Evolutionary conservation across 495 filamentous ascomycete genomes (phyloP).

Genomic region (Aspergillus incahuasiensis): DNA sequence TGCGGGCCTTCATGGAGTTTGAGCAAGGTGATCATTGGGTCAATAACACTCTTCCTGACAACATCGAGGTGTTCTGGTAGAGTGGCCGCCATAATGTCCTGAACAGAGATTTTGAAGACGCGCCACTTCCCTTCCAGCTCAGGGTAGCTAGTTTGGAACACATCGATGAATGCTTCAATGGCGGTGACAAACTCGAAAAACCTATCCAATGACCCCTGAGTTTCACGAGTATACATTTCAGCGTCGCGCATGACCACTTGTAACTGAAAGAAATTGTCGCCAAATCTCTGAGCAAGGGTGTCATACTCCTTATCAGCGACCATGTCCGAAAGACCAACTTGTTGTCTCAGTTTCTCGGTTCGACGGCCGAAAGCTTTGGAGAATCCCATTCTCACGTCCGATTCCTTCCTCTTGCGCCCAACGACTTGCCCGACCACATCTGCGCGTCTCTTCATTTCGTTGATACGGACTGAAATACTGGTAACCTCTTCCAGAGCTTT

Average conservation of each 20-base stretch:
- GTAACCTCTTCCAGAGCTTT: slow-evolving; percentile 60
- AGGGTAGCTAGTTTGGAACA: slow-evolving; percentile 57
- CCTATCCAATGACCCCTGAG: slow-evolving; percentile 63
- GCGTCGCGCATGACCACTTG: slow-evolving; percentile 89
- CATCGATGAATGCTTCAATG: slow-evolving; percentile 62
- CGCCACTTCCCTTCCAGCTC: slow-evolving; percentile 92
- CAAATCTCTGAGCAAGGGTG: slow-evolving; percentile 69
- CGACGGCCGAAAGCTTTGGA: slow-evolving; percentile 83
- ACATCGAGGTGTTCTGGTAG: slow-evolving; percentile 79
- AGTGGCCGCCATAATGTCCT: slow-evolving; percentile 71
- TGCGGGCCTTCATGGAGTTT: slow-evolving; percentile 76
- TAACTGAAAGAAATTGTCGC: slow-evolving; percentile 81
- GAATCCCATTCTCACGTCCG: slow-evolving; percentile 75
- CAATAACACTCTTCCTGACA: slow-evolving; percentile 76
- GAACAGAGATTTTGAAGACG: slow-evolving; percentile 72
- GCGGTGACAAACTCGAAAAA: slow-evolving; percentile 65
- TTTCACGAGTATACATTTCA: slow-evolving; percentile 74
- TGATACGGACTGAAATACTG: slow-evolving; percentile 74
- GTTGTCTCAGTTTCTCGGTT: slow-evolving; percentile 70
- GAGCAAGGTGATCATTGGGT: slow-evolving; percentile 79
- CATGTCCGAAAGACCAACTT: slow-evolving; percentile 59
- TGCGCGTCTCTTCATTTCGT: slow-evolving; percentile 86
- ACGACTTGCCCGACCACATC: slow-evolving; percentile 87
- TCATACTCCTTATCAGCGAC: slow-evolving; percentile 78
- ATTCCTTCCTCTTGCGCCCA: slow-evolving; percentile 81